Evolutionary conservation across 352 stramenopile species (phyloP), one percentile per base, ranked within the genome.

Genomic region (Globisporangium iwayamae): DNA sequence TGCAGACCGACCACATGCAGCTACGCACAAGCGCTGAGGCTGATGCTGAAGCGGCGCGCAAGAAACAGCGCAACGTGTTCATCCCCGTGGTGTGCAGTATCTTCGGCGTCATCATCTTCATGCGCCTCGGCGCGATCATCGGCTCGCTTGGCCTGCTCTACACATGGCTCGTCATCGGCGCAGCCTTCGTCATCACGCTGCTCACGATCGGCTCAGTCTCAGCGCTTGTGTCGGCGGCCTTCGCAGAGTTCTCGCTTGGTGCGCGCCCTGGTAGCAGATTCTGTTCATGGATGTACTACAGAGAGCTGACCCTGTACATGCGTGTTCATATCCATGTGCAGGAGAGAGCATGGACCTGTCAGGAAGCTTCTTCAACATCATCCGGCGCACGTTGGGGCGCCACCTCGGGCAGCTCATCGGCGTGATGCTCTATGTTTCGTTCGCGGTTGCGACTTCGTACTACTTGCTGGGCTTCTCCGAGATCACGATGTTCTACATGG

Each of bases 51-150:
- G 59, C 59, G 3, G 59, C 59, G 36, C 59, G 59, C 59, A 65
- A 59, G 59, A 65, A 65, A 36, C 50, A 66, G 60, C 62, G 62
- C 62, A 73, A 74, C 62, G 72, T 74, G 28, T 78, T 83, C 60
- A 62, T 76, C 45, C 78, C 78, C 8, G 75, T 84, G 10, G 73
- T 78, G 34, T 81, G 69, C 68, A 81, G 73, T 30, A 79, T 87
- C 67, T 79, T 87, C 56, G 75, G 73, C 63, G 73, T 83, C 30
- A 72, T 83, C 55, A 71, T 87, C 60, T 81, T 87, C 61, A 81
- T 87, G 69, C 73, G 75, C 2, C 66, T 87, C 28, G 78, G 75
- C 3, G 43, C 66, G 22, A 65, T 83, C 20, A 73, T 87, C 6
- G 78, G 78, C 48, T 39, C 62, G 10, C 41, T 82, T 2, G 78